Base-by-base conservation (phyloP, 2,329 filamentous ascomycete species). In the Furcasterigmium sp. region DNA sequence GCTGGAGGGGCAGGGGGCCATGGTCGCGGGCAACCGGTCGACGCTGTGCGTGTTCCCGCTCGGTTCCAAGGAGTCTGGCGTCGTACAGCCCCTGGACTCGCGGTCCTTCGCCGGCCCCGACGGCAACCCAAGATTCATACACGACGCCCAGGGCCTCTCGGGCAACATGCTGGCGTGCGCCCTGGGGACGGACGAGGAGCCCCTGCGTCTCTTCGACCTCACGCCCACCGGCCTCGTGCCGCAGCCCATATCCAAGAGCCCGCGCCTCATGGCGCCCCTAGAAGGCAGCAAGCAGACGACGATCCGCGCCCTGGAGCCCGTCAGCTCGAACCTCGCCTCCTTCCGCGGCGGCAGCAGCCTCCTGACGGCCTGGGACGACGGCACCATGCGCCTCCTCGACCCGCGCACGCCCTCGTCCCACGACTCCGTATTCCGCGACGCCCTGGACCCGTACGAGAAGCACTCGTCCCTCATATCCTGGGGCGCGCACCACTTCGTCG, bases 281-380 rank as follows among this genome's bases (percentile, higher is more conserved):
- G 56, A 59, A 10, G 50, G 59, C 8, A 53, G 55, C 13, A 44
- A 61, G 3, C 18, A 57, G 43, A 62, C 56, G 5, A 71, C 65
- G 1, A 64, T 73, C 10, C 59, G 70, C 26, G 70, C 73, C 0
- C 63, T 79, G 3, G 65, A 75, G 26, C 67, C 72, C 1, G 58
- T 78, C 0, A 51, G 26, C 11, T 21, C 35, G 5, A 11, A 10
- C 13, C 19, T 37, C 35, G 35, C 17, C 3, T 14, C 19, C 28
- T 13, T 56, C 3, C 55, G 54, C 10, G 61, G 65, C 1, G 60
- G 59, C 17, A 59, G 61, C 2, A 67, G 62, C 18, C 52, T 78
- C 7, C 62, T 80, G 11, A 74, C 67, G 43, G 65, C 73, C 4
- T 79, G 75, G 74, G 67, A 72, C 35, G 73, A 78, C 42, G 75